phyloP scores from a whole-genome alignment of 176 grass and related monocot genomes.

The Aegilops longissima region DNA sequence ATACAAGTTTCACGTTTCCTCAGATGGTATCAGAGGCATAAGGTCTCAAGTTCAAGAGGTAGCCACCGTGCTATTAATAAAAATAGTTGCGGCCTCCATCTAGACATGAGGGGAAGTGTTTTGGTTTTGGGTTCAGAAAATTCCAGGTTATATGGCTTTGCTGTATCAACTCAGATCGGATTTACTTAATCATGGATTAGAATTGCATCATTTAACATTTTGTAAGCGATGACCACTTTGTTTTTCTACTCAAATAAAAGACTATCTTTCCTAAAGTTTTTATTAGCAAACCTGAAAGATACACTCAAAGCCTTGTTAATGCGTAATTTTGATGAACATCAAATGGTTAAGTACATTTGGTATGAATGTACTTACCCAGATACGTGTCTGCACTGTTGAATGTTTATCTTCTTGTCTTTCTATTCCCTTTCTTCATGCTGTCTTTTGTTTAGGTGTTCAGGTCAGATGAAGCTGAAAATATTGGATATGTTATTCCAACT shows the following conservation, averaged over 20 bases:
- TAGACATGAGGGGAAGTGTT: background rate
- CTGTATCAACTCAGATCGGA: background rate
- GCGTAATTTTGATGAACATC: constrained; percentile 5
- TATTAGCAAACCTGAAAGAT: background rate
- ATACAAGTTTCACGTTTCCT: background rate
- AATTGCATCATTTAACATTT: constrained; percentile 8
- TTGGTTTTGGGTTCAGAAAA: background rate
- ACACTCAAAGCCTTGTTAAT: background rate
- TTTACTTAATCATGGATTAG: constrained; percentile 20
- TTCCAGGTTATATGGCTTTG: background rate
- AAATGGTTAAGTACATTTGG: constrained; percentile 13
- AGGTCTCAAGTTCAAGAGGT: background rate
- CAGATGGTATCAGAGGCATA: background rate
- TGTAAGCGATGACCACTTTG: background rate
- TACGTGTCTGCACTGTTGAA: background rate
- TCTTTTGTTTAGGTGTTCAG: constrained; percentile 90
- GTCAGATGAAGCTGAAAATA: constrained; percentile 96
- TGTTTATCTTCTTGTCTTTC: background rate
- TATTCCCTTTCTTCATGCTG: constrained; percentile 44
- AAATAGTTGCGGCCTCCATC: background rate
- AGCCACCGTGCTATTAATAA: background rate
- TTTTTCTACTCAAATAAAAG: background rate
- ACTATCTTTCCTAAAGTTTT: background rate
- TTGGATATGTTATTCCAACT: constrained; percentile 99
- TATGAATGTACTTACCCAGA: background rate